phyloP scores from a whole-genome alignment of 192 early-diverging fungal genomes.

The Podila horticola region DNA sequence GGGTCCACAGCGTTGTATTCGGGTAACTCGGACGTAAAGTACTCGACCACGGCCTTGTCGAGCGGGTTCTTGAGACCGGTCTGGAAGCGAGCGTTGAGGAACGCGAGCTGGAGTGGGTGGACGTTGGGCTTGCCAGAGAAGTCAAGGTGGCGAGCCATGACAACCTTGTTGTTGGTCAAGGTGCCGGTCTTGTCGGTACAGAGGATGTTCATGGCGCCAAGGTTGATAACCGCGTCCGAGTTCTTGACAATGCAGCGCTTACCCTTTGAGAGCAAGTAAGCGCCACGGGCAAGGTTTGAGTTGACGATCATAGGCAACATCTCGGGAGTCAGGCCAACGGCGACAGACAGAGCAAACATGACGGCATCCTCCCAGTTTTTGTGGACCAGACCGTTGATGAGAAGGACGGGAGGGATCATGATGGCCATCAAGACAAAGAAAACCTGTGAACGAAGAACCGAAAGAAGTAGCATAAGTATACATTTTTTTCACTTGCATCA shows the following conservation, averaged over 20 bases:
- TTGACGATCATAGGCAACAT: slow-evolving; percentile 67
- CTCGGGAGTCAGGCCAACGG: slow-evolving; percentile 64
- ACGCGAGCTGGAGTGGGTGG: slow-evolving; percentile 45
- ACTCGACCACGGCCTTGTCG: slow-evolving; percentile 57
- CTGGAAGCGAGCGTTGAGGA: slow-evolving; percentile 59
- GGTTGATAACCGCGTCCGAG: slow-evolving; percentile 56
- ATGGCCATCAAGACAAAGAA: slow-evolving; percentile 54
- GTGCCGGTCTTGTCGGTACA: slow-evolving; percentile 64
- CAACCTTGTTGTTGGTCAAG: slow-evolving; percentile 58
- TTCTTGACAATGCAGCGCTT: slow-evolving; percentile 60
- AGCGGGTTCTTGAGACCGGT: slow-evolving; percentile 60
- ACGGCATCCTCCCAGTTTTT: slow-evolving; percentile 46
- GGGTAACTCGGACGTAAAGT: slow-evolving; percentile 35
- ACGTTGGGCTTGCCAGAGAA: slow-evolving; percentile 24
- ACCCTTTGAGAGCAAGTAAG: slow-evolving; percentile 50
- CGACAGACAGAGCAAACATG: slow-evolving; percentile 59
- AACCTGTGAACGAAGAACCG: background rate
- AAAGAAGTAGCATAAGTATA: background rate
- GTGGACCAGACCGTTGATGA: slow-evolving; percentile 55
- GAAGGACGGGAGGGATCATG: slow-evolving; percentile 58
- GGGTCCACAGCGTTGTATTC: slow-evolving; percentile 7
- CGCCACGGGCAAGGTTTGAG: slow-evolving; percentile 61
- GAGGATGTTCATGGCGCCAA: slow-evolving; percentile 59
- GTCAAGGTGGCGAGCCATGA: slow-evolving; percentile 45
- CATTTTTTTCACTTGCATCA: too few relatives aligned